Conservation (phyloP, 2,329 filamentous ascomycete genomes). For the Leptodontidium sp. region DNA sequence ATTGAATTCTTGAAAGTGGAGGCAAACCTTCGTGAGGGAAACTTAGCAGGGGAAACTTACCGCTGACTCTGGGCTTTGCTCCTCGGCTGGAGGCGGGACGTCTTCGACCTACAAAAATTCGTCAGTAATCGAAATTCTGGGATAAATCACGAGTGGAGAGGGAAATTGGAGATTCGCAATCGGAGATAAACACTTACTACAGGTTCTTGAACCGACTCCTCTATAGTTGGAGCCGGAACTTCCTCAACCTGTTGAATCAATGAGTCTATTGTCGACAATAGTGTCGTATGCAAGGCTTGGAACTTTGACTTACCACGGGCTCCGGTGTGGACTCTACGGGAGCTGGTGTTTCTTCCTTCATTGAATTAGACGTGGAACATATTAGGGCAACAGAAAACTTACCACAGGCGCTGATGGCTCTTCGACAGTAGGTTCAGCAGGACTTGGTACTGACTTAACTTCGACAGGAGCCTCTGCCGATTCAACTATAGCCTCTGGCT, state of each 20-base stretch:
- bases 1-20: background rate
- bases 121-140: background rate
- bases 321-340: background rate
- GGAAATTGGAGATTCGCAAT: background rate
- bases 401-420: constrained; percentile 17
- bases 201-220: background rate
- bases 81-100: constrained; percentile 1
- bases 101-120: background rate
- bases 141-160: background rate
- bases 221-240: background rate
- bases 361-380: background rate
- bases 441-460: background rate
- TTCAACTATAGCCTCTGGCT: constrained; percentile 12
- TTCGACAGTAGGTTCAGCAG: constrained; percentile 15
- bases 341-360: constrained; percentile 15
- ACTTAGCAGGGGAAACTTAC: background rate
- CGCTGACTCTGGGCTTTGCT: constrained; percentile 12
- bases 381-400: background rate
- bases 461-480: constrained; percentile 9
- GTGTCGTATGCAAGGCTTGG: background rate
- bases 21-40: too few relatives aligned
- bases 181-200: background rate
- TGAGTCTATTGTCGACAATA: background rate
- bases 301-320: constrained; percentile 9
- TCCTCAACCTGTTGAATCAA: background rate